Evolutionary conservation across 106 monocot genomes (phyloP).

Genomic region (Dendrobium huoshanense): DNA sequence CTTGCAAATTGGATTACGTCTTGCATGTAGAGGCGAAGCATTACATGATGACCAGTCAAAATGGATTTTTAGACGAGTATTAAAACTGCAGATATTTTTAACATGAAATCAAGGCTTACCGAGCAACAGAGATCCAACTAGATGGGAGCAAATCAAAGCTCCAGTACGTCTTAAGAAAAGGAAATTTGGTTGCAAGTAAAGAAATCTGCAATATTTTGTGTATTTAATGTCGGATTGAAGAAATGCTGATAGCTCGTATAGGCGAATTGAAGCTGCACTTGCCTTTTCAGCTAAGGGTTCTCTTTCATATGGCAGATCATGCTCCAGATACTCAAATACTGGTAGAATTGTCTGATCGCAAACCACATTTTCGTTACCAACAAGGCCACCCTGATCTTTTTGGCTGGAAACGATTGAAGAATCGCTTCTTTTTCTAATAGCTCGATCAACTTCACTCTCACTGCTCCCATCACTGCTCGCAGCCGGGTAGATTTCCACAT

Average conservation of each 20-base stretch:
- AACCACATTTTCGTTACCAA: slow-evolving; percentile 13
- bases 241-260: background rate
- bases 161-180: slow-evolving; percentile 62
- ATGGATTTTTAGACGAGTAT: background rate
- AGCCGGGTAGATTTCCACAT: slow-evolving; percentile 10
- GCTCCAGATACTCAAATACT: slow-evolving; percentile 29
- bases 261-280: slow-evolving; percentile 8
- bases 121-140: slow-evolving; percentile 96
- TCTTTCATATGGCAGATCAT: slow-evolving; percentile 34
- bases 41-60: background rate
- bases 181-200: slow-evolving; percentile 57
- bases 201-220: slow-evolving; percentile 47
- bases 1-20: slow-evolving; percentile 17
- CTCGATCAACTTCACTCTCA: background rate
- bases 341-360: background rate
- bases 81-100: background rate
- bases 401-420: background rate
- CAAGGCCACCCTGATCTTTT: slow-evolving; percentile 8
- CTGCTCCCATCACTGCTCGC: slow-evolving; percentile 22
- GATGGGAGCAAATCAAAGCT: slow-evolving; percentile 81
- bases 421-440: slow-evolving; percentile 3
- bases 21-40: too few species aligned
- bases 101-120: slow-evolving; percentile 26
- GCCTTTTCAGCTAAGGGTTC: slow-evolving; percentile 36
- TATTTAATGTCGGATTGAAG: background rate